These are phyloP conservation scores for Sclerotinia borealis DNA, from an alignment of 2,329 filamentous ascomycete genomes.

Conservation along the genomic window DNA sequence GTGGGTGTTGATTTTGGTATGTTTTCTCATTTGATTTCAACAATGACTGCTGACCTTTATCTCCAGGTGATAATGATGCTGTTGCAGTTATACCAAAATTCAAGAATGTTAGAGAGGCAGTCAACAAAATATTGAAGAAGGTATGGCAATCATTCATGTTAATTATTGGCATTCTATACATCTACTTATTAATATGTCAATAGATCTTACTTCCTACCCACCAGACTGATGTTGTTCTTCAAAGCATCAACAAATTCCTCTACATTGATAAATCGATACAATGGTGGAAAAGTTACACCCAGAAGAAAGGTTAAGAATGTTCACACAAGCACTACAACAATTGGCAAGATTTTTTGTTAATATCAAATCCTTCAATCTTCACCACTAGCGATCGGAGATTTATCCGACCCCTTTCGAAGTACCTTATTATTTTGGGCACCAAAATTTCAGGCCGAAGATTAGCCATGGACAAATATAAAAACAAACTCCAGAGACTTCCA, in stretches of 20 bases:
- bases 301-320: not conserved
- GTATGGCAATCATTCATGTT: not conserved
- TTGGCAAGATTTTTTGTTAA: not conserved
- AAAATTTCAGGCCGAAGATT: not conserved
- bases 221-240: not conserved
- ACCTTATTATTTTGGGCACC: not conserved
- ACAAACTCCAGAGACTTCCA: not conserved
- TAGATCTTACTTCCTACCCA: not conserved
- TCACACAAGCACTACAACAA: not conserved
- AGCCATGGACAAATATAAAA: not conserved
- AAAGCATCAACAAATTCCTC: not conserved
- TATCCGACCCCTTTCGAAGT: not conserved
- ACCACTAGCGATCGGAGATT: not conserved
- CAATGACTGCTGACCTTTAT: not conserved
- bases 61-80: not conserved
- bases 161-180: not conserved
- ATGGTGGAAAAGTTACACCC: not conserved
- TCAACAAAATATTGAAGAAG: not conserved
- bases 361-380: not conserved
- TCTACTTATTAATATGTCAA: not conserved
- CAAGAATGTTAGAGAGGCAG: not conserved
- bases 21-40: not conserved
- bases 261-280: not conserved
- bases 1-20: not conserved
- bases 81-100: not conserved